These are phyloP conservation scores for Botryotinia narcissicola DNA, from an alignment of 2,329 filamentous ascomycete species.

Conservation along the genomic window DNA sequence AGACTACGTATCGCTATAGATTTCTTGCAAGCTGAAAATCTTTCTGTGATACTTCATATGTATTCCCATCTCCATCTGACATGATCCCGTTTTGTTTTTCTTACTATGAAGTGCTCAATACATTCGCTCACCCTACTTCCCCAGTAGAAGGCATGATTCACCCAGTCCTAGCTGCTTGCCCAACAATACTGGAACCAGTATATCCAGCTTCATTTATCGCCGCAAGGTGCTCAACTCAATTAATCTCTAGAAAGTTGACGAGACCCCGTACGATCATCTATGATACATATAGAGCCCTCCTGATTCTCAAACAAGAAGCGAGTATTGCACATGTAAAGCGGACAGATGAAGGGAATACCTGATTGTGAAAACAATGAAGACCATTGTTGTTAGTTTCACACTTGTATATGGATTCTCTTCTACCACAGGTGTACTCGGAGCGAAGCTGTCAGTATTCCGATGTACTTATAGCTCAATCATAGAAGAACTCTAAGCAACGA, in stretches of 20 bases:
- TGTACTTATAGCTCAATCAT: conserved; percentile 50
- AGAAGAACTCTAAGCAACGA: conserved; percentile 53
- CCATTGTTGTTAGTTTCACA: conserved; percentile 26
- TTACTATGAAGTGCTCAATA: background rate
- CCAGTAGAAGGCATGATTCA: too few relatives aligned
- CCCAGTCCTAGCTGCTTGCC: too few relatives aligned
- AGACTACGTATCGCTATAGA: background rate
- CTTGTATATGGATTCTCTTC: conserved; percentile 18
- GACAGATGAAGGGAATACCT: conserved; percentile 30
- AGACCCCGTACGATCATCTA: conserved; percentile 37
- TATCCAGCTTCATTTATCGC: conserved; percentile 30
- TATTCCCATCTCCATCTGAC: background rate
- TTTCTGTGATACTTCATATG: background rate
- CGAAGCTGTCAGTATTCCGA: conserved; percentile 6
- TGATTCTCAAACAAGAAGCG: conserved; percentile 34
- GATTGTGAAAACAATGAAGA: conserved; percentile 30
- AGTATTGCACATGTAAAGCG: conserved; percentile 35
- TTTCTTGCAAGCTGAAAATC: background rate
- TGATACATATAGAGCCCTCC: conserved; percentile 36
- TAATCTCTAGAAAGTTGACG: conserved; percentile 32
- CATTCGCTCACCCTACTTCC: background rate
- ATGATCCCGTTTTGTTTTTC: background rate
- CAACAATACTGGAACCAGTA: conserved; percentile 8
- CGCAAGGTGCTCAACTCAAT: conserved; percentile 34
- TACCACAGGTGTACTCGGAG: background rate